These are phyloP conservation scores for Zygotorulaspora mrakii DNA, from an alignment of 1,139 yeast species.

Conservation along the genomic window DNA sequence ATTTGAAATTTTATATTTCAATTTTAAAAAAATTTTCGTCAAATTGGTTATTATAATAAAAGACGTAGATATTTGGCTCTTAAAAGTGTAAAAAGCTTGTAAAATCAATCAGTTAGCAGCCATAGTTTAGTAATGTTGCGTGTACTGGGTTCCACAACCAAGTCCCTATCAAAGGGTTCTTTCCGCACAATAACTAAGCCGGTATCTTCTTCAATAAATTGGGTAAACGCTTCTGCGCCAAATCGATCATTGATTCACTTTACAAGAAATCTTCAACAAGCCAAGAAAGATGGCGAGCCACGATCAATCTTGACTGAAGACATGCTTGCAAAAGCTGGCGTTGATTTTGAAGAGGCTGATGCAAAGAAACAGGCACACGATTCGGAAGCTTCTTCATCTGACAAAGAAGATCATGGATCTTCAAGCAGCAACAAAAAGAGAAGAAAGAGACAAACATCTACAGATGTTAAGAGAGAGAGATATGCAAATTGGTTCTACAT, in stretches of 20 bases:
- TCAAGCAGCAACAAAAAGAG: slow-evolving; percentile 33
- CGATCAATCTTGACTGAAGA: slow-evolving; percentile 75
- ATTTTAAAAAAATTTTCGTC: slow-evolving; percentile 3
- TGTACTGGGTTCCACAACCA: background rate
- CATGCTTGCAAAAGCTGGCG: slow-evolving; percentile 76
- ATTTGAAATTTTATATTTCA: slow-evolving; percentile 1
- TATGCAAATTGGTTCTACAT: slow-evolving; percentile 68
- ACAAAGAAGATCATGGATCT: slow-evolving; percentile 29
- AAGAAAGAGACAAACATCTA: slow-evolving; percentile 57
- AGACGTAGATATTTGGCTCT: no score
- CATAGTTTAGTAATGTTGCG: slow-evolving; percentile 1
- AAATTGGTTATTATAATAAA: background rate
- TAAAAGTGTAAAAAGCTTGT: background rate
- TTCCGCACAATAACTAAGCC: background rate
- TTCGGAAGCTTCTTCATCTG: slow-evolving; percentile 18
- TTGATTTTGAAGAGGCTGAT: slow-evolving; percentile 47
- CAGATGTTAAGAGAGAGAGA: slow-evolving; percentile 61
- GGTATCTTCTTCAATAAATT: background rate
- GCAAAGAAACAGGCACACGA: slow-evolving; percentile 6
- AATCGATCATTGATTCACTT: slow-evolving; percentile 6
- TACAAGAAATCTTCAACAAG: slow-evolving; percentile 14
- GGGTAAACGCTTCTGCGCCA: background rate
- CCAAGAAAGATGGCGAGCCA: slow-evolving; percentile 39
- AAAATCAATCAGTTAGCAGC: background rate
- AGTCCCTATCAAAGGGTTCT: background rate